Evolutionary conservation across 192 early-diverging fungal genomes (phyloP).

Genomic region (Obelidium mucronatum): DNA sequence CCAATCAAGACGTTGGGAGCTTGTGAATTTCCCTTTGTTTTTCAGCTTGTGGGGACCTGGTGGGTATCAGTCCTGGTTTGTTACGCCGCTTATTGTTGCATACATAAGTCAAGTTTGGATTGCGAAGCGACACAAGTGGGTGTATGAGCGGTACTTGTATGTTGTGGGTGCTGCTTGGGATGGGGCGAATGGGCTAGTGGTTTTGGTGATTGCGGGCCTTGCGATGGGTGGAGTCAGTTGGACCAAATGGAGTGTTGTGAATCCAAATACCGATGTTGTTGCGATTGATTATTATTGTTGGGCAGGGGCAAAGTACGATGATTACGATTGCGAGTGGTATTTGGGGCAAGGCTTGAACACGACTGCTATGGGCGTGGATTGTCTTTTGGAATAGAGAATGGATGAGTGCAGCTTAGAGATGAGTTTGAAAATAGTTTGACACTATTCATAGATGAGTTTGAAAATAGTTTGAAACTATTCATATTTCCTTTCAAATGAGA

Average conservation of each 20-base stretch:
- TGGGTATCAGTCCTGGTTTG: slow-evolving; percentile 26
- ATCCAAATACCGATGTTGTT: slow-evolving; percentile 12
- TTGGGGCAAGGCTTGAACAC: background rate
- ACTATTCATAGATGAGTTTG: too few species aligned
- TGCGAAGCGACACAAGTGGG: slow-evolving; percentile 37
- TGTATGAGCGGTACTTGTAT: slow-evolving; percentile 58
- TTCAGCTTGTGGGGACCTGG: background rate
- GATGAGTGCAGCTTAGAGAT: too few species aligned
- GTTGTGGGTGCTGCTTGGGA: slow-evolving; percentile 64
- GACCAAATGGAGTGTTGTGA: background rate
- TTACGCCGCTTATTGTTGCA: slow-evolving; percentile 42
- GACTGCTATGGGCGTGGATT: background rate
- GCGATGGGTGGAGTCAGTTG: background rate
- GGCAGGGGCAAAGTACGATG: background rate
- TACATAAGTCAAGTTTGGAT: slow-evolving; percentile 63
- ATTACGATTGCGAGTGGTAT: slow-evolving; percentile 26
- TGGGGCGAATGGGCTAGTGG: slow-evolving; percentile 39
- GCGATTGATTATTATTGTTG: slow-evolving; percentile 17
- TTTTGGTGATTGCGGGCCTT: slow-evolving; percentile 7
- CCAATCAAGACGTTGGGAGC: background rate
- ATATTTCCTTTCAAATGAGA: too few species aligned
- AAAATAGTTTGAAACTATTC: too few species aligned
- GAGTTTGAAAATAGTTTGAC: too few species aligned
- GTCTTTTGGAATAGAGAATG: too few species aligned
- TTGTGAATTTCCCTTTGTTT: background rate